Base-by-base conservation (phyloP, 176 grass and related monocot species). In the Eleusine coracana region DNA sequence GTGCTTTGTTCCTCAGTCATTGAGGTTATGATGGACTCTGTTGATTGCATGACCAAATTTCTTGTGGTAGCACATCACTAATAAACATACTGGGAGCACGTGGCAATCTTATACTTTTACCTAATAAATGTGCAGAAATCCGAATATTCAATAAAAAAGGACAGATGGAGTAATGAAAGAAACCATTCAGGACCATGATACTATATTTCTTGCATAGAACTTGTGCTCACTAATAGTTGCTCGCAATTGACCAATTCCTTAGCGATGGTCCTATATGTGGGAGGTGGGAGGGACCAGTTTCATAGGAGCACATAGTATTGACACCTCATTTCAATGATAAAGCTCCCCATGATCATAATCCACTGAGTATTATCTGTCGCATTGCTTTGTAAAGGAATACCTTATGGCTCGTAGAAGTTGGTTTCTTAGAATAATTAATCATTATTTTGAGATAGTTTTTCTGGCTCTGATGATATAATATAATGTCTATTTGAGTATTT, bases 251-350 rank as follows among this genome's bases (percentile, higher is more conserved):
- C 73, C 2, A 14, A 21, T 54, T 64, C 45, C 73, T 76, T 71
- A 71, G 11, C 21, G 21, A 15, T 42, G 28, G 52, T 17, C 48
- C 12, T 50, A 50, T 50, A 20, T 21, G 52, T 6, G 52, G 52
- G 52, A 7, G 52, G 14, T 16, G 44, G 44, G 28, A 72, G 38
- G 60, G 48, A 73, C 7, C 23, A 7, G 31, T 51, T 55, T 36
- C 48, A 10, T 49, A 68, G 34, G 68, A 44, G 51, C 37, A 78
- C 37, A 42, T 37, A 23, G 10, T 45, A 60, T 81, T 59, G 36
- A 25, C 28, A 80, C 6, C 44, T 73, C 48, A 73, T 73, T 16
- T 86, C 65, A 34, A 50, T 79, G 42, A 28, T 78, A 64, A 50
- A 63, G n/a, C 40, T 46, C 0, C 12, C 51, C 68, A 34, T 54